Percentiles rank a stretch among this genome's conserved stretches.
These are phyloP conservation scores for Aspergillus pseudoviridinutans DNA, from an alignment of 2,329 filamentous ascomycete genomes.

Conservation along the genomic window DNA sequence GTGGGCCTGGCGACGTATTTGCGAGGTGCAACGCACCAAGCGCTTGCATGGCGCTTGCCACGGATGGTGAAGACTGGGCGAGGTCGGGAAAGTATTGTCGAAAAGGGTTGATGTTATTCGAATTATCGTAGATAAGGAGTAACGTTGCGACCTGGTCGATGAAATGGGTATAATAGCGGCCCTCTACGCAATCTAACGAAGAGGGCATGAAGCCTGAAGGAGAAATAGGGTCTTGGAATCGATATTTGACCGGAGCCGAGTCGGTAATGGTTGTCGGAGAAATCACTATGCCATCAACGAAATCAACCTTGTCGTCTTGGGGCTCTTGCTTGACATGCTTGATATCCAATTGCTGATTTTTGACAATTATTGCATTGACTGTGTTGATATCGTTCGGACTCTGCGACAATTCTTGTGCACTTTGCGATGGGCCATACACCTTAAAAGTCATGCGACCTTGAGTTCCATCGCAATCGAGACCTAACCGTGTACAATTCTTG, in stretches of 20 bases:
- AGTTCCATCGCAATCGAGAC: conserved; percentile 29
- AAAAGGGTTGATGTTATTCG: conserved; percentile 36
- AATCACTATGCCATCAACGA: conserved; percentile 19
- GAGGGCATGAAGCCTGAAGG: conserved; percentile 10
- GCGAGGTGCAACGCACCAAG: conserved; percentile 40
- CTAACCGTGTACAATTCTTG: conserved; percentile 35
- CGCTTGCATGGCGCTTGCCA: conserved; percentile 38
- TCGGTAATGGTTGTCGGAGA: conserved; percentile 23
- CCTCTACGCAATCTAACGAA: conserved; percentile 22
- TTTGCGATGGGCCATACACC: conserved; percentile 30
- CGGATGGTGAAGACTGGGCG: conserved; percentile 30
- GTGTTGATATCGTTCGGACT: not conserved
- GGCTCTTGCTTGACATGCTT: conserved; percentile 10
- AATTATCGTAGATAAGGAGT: conserved; percentile 34
- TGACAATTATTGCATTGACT: not conserved
- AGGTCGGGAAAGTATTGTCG: conserved; percentile 31
- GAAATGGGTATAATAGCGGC: conserved; percentile 36
- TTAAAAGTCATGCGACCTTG: conserved; percentile 38
- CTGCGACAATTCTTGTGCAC: conserved; percentile 7
- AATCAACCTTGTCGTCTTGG: conserved; percentile 8
- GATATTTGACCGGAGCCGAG: conserved; percentile 16
- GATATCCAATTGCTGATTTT: not conserved
- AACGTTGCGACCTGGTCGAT: conserved; percentile 32
- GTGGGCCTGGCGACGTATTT: conserved; percentile 30
- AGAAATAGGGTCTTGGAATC: conserved; percentile 24